These are phyloP conservation scores for Leptodontidium sp. DNA, from an alignment of 2,329 filamentous ascomycete genomes.

Conservation along the genomic window DNA sequence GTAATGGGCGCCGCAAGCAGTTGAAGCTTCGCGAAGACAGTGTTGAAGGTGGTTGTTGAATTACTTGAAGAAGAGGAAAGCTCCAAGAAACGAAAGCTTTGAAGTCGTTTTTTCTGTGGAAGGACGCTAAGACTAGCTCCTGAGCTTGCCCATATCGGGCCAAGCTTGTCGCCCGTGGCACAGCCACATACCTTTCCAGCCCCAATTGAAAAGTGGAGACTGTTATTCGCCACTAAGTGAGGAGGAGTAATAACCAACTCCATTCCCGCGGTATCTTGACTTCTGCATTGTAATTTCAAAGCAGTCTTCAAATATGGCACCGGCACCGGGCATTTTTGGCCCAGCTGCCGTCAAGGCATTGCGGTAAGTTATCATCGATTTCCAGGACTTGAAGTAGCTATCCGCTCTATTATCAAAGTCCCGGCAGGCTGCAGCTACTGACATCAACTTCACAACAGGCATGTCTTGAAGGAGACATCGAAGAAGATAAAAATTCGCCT, in stretches of 20 bases:
- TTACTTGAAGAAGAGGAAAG: constrained; percentile 71
- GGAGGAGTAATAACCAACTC: constrained; percentile 14
- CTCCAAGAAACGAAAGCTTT: constrained; percentile 44
- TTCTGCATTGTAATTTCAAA: constrained; percentile 14
- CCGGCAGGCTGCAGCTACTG: constrained; percentile 24
- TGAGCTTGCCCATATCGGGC: background rate
- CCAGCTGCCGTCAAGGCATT: constrained; percentile 46
- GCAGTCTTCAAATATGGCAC: constrained; percentile 41
- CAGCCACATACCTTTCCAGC: constrained; percentile 14
- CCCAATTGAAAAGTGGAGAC: background rate
- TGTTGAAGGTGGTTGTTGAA: constrained; percentile 8
- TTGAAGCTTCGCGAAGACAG: background rate
- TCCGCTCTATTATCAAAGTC: background rate
- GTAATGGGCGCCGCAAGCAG: background rate
- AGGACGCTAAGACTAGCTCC: background rate
- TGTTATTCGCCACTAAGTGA: constrained; percentile 9
- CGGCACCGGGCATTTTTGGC: constrained; percentile 44
- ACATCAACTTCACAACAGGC: constrained; percentile 45
- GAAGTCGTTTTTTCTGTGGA: constrained; percentile 19
- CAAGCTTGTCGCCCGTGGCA: background rate
- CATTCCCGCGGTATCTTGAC: background rate
- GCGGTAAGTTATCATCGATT: constrained; percentile 39
- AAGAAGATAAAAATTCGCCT: constrained; percentile 55
- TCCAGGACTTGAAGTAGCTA: background rate
- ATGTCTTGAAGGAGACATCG: constrained; percentile 56